A percentile compares a stretch with the other conserved stretches of the same genome.
These are phyloP conservation scores for Salix viminalis DNA, from an alignment of 345 rosid species.

Conservation along the genomic window DNA sequence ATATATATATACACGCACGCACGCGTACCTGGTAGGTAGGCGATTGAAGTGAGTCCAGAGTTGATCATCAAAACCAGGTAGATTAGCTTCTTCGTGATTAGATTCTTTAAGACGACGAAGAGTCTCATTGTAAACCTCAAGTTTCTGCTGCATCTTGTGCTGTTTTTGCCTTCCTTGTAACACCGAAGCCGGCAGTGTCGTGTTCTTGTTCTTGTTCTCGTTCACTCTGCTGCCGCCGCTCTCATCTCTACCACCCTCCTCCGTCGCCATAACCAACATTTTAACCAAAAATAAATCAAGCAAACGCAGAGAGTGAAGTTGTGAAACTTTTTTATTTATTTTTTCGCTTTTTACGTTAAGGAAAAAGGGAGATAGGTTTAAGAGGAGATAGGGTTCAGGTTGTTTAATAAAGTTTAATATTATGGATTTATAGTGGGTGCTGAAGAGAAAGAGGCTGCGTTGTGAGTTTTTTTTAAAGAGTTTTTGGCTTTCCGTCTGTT, in stretches of 20 bases:
- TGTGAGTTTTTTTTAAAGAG: not conserved
- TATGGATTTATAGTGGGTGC: not conserved
- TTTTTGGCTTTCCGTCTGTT: not conserved
- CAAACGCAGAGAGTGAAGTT: not conserved
- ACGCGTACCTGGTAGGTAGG: constrained; percentile 69
- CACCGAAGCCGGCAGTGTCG: constrained; percentile 31
- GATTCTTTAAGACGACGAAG: constrained; percentile 66
- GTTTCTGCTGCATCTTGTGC: constrained; percentile 36
- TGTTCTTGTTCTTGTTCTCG: constrained; percentile 17
- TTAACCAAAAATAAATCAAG: not conserved
- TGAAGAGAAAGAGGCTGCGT: not conserved
- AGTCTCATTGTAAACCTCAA: constrained; percentile 64
- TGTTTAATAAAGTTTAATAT: not conserved
- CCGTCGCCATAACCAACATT: constrained; percentile 44
- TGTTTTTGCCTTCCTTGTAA: constrained; percentile 44
- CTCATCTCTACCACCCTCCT: constrained; percentile 36
- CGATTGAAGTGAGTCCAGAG: constrained; percentile 94
- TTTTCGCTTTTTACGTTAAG: not conserved
- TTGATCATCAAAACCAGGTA: constrained; percentile 63
- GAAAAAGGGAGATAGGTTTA: not conserved
- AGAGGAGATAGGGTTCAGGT: not conserved
- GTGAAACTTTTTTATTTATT: not conserved
- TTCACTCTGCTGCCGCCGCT: constrained; percentile 58
- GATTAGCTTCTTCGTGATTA: constrained; percentile 43
- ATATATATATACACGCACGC: not conserved